Evolutionary conservation across 2,329 filamentous ascomycete species (phyloP), one percentile per base, ranked within the genome.

Genomic region (Aspergillus sp.): DNA sequence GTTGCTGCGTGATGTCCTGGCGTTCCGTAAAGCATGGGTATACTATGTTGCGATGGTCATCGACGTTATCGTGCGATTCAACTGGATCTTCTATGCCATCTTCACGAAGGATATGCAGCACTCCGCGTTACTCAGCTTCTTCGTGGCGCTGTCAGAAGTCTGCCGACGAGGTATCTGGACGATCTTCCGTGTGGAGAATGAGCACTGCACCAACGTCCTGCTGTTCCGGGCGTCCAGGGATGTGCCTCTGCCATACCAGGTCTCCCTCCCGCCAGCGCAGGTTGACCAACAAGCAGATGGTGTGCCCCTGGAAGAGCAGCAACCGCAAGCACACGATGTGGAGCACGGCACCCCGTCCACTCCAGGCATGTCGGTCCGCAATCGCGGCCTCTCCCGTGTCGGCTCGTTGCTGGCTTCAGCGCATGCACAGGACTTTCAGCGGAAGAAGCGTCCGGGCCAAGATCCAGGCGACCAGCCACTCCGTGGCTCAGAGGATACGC

Each of bases 171-270:
- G 92, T 62, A 86, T 97, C 72, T 99, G 95, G 95, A 88, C 90
- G 0, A 81, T 98, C 3, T 90, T 99, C 74, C 91, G 95, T 42
- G 93, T 99, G 25, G 95, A 99, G 76, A 99, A 99, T 75, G 95
- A 99, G 70, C 95, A 99, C 77, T 96, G 92, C 77, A 88, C 90
- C 58, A 96, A 97, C 68, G 94, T 99, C 2, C 86, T 88, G 17
- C 88, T 91, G 66, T 96, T 96, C 83, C 92, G 96, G 65, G 95
- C 95, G 3, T 92, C 89, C 2, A 85, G 94, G 58, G 93, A 97
- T 69, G 85, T 96, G 0, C 92, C 92, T 0, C 82, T 98, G 0
- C 94, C 94, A 0, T 98, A 97, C 73, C 83, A 86, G 11, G 52
- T 84, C 13, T 68, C 76, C 6, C 54, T 70, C 1, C 67, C 65